Base-by-base conservation (phyloP, 345 rosid genomes). In the Litchi chinensis region DNA sequence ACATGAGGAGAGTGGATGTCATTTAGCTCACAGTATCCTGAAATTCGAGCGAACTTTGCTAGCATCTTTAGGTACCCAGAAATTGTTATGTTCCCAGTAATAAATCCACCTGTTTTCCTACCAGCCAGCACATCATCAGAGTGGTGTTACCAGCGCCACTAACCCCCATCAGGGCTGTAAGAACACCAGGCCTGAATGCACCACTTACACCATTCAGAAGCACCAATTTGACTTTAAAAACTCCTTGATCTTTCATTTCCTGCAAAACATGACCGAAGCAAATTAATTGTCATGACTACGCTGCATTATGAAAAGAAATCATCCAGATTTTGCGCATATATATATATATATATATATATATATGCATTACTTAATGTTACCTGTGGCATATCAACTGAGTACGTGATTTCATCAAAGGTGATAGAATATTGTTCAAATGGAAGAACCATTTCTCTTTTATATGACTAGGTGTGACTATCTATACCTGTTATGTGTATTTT, bases 141-240 rank as follows among this genome's bases (percentile, higher is more conserved):
- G 91, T 88, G 18, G 90, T 88, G 70, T 88, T 88, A 9, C 91
- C 89, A 8, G 87, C 91, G 48, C 89, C 89, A 59, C 81, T 88
- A 12, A 84, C 86, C 19, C 91, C 91, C 89, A 88, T 86, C 57
- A 88, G 66, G n/a, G 91, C 89, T 63, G 91, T 88, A 16, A 88
- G 88, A 54, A 88, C 87, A 22, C 89, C 89, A 11, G 89, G 89
- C 83, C 87, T 84, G 50, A 88, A 86, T 32, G 37, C 37, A 32
- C 37, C 3, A 32, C 37, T 32, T 32, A 3, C 37, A 32, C 37
- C 3, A 32, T 32, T 32, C 37, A 32, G 37, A 32, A 32, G 37
- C 37, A 32, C 37, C 37, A 32, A 32, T 32, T 32, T 32, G 37
- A 0, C 37, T 32, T 32, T 3, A 1, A 32, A 32, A 32, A 32